Conservation (phyloP, 2,329 filamentous ascomycete genomes). For the Aquanectria penicillioides region DNA sequence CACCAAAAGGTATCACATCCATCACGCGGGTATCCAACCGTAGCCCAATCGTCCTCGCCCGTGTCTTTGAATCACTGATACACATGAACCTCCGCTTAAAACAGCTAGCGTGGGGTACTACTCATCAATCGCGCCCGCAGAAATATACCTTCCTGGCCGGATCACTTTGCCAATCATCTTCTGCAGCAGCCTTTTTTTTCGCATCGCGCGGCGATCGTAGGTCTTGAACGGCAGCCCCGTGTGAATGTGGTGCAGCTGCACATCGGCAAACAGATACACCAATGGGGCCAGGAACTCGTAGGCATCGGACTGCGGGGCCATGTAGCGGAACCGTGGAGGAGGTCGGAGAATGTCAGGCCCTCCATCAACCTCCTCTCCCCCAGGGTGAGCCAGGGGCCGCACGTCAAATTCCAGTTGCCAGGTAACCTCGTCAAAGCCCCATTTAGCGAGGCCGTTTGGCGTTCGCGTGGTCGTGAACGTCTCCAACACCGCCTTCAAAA, state of each 20-base stretch:
- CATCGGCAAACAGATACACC: conserved; percentile 11
- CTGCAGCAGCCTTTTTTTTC: conserved; percentile 16
- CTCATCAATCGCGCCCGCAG: conserved; percentile 7
- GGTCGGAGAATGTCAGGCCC: too few relatives aligned
- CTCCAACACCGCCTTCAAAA: conserved; percentile 19
- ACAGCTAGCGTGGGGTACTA: too few relatives aligned
- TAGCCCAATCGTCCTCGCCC: too few relatives aligned
- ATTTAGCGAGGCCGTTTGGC: conserved; percentile 10
- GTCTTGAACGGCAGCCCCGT: conserved; percentile 3
- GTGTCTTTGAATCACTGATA: too few relatives aligned
- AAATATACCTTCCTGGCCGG: background rate
- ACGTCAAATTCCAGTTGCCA: conserved; percentile 19
- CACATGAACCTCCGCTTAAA: too few relatives aligned
- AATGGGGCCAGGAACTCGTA: conserved; percentile 22
- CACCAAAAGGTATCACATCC: too few relatives aligned
- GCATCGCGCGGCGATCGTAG: conserved; percentile 11
- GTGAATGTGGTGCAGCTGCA: background rate
- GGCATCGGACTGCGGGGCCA: conserved; percentile 2
- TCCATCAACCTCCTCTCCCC: background rate
- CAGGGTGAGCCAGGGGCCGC: background rate
- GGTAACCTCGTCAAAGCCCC: conserved; percentile 11
- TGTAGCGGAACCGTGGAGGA: background rate
- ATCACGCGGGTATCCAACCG: too few relatives aligned
- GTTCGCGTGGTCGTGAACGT: conserved; percentile 17
- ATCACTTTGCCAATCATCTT: conserved; percentile 5